Percentiles rank a stretch among this genome's conserved stretches.
phyloP scores from a whole-genome alignment of 2,329 filamentous ascomycete species.

The Leptographium flavum region DNA sequence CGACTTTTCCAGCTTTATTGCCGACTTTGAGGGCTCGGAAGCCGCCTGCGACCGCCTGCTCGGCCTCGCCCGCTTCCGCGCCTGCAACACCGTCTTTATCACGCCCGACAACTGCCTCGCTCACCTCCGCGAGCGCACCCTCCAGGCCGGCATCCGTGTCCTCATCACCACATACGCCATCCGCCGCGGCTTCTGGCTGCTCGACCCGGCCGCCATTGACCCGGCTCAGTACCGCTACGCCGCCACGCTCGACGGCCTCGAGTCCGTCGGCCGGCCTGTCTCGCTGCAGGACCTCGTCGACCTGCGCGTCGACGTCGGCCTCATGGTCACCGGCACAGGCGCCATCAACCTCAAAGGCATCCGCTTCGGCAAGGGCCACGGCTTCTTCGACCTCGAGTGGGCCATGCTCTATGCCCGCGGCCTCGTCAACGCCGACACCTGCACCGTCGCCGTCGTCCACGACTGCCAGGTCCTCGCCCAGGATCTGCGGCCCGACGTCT shows the following conservation, averaged over 20 bases:
- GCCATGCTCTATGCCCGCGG: constrained; percentile 1
- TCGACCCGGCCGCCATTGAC: neutral
- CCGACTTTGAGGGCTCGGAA: constrained; percentile 1
- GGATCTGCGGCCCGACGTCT: neutral
- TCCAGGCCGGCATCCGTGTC: neutral
- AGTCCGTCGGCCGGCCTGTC: neutral
- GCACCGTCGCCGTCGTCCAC: constrained; percentile 1
- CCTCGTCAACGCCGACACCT: neutral
- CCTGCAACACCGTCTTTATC: neutral
- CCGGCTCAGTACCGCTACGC: neutral
- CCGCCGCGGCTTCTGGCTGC: constrained; percentile 3
- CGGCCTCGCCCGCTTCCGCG: neutral
- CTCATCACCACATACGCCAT: constrained; percentile 4
- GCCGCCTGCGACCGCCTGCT: neutral
- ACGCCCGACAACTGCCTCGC: constrained; percentile 4
- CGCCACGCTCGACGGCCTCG: constrained; percentile 4
- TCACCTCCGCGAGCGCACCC: neutral
- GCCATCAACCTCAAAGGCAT: constrained; percentile 1
- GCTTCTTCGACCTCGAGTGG: constrained; percentile 6
- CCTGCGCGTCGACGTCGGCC: neutral
- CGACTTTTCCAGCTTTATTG: constrained; percentile 3
- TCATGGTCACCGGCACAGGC: constrained; percentile 5
- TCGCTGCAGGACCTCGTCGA: neutral
- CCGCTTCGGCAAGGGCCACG: constrained; percentile 5
- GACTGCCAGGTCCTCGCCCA: constrained; percentile 4